These are phyloP conservation scores for Talaromyces sp. DNA, from an alignment of 2,329 filamentous ascomycete species.

Conservation along the genomic window DNA sequence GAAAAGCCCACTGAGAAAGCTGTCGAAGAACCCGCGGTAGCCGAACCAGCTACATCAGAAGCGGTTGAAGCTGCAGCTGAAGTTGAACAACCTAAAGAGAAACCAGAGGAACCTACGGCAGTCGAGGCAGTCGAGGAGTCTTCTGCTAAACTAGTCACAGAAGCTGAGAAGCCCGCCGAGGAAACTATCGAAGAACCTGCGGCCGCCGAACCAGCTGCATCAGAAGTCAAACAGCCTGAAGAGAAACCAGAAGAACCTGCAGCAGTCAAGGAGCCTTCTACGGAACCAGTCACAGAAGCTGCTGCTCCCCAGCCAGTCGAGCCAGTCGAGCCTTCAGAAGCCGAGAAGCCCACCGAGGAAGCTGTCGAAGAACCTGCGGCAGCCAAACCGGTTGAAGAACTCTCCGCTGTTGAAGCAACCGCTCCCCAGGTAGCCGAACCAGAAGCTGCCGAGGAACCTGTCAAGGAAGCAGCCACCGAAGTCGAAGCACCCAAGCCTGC, in stretches of 20 bases:
- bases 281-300: background rate
- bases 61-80: background rate
- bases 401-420: background rate
- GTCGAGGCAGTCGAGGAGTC: background rate
- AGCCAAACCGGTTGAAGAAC: constrained; percentile 7
- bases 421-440: background rate
- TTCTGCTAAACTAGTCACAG: background rate
- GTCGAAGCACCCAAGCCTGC: background rate
- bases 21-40: constrained; percentile 4
- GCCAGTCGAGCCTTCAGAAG: background rate
- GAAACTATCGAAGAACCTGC: background rate
- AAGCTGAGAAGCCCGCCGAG: background rate
- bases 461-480: background rate
- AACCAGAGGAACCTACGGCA: background rate
- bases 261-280: constrained; percentile 3
- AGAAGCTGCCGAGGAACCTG: background rate
- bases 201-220: constrained; percentile 6
- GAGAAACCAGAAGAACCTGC: too few relatives aligned
- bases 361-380: background rate
- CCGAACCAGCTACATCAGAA: background rate
- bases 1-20: background rate
- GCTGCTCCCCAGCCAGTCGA: background rate
- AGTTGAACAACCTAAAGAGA: too few relatives aligned
- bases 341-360: background rate
- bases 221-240: background rate